A percentile compares a stretch with the other conserved stretches of the same genome.
Conservation (phyloP, 306 rosid species). For the Dicorynia guianensis region DNA sequence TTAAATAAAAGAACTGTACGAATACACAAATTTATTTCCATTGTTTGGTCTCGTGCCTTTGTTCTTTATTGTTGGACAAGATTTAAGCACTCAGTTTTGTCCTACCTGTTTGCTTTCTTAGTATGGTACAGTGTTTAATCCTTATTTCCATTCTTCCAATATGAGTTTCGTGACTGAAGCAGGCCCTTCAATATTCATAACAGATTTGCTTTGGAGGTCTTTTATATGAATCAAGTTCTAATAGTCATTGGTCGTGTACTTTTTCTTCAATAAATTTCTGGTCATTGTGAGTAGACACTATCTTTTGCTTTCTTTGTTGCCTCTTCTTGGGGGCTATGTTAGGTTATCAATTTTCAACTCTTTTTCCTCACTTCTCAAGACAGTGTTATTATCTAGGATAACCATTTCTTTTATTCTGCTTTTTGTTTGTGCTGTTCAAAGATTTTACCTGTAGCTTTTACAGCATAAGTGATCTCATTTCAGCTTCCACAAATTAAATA, state of each 20-base stretch:
- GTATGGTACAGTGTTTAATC: background rate
- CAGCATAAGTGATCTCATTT: too few relatives aligned
- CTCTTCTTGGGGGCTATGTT: too few relatives aligned
- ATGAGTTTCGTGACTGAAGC: background rate
- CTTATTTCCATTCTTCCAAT: background rate
- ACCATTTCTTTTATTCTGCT: too few relatives aligned
- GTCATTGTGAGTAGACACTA: background rate
- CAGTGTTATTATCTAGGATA: too few relatives aligned
- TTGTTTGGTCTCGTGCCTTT: background rate
- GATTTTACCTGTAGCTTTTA: too few relatives aligned
- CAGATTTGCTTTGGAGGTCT: background rate
- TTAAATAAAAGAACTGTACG: background rate
- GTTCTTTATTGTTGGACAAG: background rate
- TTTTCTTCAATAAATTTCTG: background rate
- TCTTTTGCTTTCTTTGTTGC: too few relatives aligned
- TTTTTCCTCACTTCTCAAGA: too few relatives aligned
- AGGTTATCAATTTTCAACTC: too few relatives aligned
- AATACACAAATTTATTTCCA: slow-evolving; percentile 6
- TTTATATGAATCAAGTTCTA: background rate
- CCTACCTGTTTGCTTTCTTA: background rate
- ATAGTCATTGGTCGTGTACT: background rate
- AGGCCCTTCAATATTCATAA: background rate
- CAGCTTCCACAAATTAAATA: too few relatives aligned
- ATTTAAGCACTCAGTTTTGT: background rate
- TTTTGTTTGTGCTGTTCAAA: too few relatives aligned